phyloP scores from a whole-genome alignment of 2,329 filamentous ascomycete species.

The Colletotrichum sp. region DNA sequence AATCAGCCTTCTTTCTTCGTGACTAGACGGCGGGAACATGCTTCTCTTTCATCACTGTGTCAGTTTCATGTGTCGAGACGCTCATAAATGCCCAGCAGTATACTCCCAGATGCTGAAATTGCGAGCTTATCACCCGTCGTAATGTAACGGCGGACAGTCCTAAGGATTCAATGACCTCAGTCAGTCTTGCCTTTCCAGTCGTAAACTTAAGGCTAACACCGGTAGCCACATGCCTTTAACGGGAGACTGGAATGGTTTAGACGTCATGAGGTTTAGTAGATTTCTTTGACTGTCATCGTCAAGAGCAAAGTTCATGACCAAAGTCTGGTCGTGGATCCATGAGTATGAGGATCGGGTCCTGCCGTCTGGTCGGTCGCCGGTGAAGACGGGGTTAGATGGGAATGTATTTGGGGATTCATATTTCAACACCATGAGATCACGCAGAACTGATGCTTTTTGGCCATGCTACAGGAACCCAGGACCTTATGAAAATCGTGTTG shows the following conservation, averaged over 20 bases:
- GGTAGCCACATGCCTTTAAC: neutral
- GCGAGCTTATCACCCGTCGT: fast-evolving
- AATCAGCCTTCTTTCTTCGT: neutral
- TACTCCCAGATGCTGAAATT: neutral
- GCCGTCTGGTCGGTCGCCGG: neutral
- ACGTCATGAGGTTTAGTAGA: fast-evolving
- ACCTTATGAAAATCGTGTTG: neutral
- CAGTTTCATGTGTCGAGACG: neutral
- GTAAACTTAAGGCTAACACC: neutral
- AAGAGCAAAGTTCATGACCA: neutral
- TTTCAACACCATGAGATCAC: neutral
- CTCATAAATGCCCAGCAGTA: neutral
- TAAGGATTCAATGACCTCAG: neutral
- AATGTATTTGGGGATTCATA: fast-evolving
- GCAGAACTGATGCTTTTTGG: neutral
- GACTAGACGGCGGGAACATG: neutral
- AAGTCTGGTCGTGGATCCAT: neutral
- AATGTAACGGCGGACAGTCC: neutral
- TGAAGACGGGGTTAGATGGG: neutral
- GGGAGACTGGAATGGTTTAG: neutral
- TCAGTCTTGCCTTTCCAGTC: neutral
- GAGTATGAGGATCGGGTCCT: neutral
- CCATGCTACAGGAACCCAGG: neutral
- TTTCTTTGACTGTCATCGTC: neutral
- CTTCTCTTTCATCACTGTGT: neutral